Base-by-base conservation (phyloP, 2,329 filamentous ascomycete species). In the Hirsutella thompsonii region DNA sequence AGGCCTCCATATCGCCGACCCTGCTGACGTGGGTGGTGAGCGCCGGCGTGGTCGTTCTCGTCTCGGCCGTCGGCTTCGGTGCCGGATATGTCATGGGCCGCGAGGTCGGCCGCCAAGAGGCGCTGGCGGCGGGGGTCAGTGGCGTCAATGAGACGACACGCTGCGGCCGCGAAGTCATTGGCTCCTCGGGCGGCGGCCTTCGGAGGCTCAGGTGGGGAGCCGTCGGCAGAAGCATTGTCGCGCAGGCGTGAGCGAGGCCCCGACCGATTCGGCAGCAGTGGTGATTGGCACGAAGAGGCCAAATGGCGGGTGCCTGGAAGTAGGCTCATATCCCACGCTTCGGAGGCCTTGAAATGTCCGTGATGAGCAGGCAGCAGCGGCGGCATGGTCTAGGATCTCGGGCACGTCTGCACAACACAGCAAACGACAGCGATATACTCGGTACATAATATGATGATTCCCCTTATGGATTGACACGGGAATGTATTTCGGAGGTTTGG, bases 41-140 rank as follows among this genome's bases (percentile, higher is more conserved):
- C 42, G 78, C 79, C 8, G 78, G 79, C 16, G 78, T 82, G 1
- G 74, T 83, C 2, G 76, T 83, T 8, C 65, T 83, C 10, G 73
- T 83, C 3, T 79, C 74, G 8, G 79, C 81, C 2, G 77, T 83
- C 28, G 78, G 78, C 2, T 83, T 83, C 48, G 76, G 79, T 3
- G 79, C 79, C 8, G 79, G 79, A 10, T 81, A 81, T 51, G 77
- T 81, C 20, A 76, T 81, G 44, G 79, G 79, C 5, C 66, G 77
- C 20, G 79, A 83, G 49, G 76, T 79, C 20, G 79, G 79, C 3
- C 68, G 74, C 28, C 74, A 80, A 47, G 77, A 83, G 52, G 56
- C 63, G 11, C 55, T 71, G n/a, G 60, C 59, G 9, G 62, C 62
- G 14, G 55, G 66, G 33, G 54, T 64, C 34, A 56, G 61, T 36